Evolutionary conservation across 2,329 filamentous ascomycete genomes (phyloP), one percentile per base, ranked within the genome.

Genomic region (Chrysoporthe puriensis): DNA sequence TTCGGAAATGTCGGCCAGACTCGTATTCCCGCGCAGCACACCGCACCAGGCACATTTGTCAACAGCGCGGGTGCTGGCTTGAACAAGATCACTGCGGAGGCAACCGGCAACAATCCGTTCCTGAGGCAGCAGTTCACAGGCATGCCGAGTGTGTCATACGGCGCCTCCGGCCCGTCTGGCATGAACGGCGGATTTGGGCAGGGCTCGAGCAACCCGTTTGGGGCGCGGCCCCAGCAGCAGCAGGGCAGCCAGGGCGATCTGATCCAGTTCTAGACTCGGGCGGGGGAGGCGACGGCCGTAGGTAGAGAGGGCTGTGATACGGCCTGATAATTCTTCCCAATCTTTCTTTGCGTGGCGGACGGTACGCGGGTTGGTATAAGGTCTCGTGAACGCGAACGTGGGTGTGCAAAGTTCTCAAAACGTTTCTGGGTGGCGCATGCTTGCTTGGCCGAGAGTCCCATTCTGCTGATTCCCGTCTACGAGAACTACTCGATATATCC

Each of bases 1-100:
- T 99, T 96, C 77, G 96, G 96, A 72, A 99, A 99, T 78, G 93
- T 93, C n/a, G 96, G 96, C 72, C 93, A 98, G 71, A 85, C 97
- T 59, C 94, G 96, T 79, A 97, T 99, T 71, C 96, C 96, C 1
- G 90, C 96, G 2, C 96, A 99, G 77, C 96, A 99, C 79, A 99
- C 96, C 0, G 94, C 96, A 1, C 96, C 96, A 0, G 96, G 95
- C 36, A 96, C 92, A 0, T 99, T 98, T 77, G 91, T 99, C 81
- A 99, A 99, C 81, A 97, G 93, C 69, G 94, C 96, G 7, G 96
- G 96, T 62, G 85, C 91, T 48, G 92, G 93, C n/a, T 81, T 92
- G 67, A 88, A 88, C 73, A 86, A 87, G 67, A 80, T 97, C 56
- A 92, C 83, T 69, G 77, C 84, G 64, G 83, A 94, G 26, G 93